phyloP scores from a whole-genome alignment of 2,329 filamentous ascomycete species.

The Aspergillus persii region DNA sequence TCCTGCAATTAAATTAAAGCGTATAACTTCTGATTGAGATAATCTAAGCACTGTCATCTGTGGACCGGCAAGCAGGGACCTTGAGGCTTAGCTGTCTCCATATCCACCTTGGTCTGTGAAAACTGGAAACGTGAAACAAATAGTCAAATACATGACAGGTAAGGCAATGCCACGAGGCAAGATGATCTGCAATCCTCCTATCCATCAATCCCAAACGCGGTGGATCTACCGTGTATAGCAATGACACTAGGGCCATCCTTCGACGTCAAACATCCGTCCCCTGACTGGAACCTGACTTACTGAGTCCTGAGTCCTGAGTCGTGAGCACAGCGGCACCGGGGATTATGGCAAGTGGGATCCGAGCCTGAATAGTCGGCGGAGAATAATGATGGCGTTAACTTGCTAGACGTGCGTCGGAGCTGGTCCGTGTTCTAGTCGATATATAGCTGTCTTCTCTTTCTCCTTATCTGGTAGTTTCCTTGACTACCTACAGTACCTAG shows the following conservation, averaged over 20 bases:
- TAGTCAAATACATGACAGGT: no score
- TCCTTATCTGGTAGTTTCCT: no score
- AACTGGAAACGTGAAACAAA: no score
- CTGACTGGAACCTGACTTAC: background rate
- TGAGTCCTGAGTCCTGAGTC: background rate
- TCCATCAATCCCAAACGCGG: background rate
- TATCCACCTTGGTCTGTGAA: background rate
- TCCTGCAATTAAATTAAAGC: no score
- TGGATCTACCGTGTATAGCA: background rate
- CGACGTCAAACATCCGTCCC: background rate
- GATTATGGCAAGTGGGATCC: background rate
- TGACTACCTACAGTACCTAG: no score
- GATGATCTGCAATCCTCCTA: no score
- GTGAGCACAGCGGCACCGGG: background rate
- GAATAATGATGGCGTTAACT: no score
- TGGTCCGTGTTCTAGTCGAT: background rate
- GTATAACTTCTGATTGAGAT: no score
- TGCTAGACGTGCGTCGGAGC: no score
- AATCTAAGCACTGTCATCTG: background rate
- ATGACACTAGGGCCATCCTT: background rate
- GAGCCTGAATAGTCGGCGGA: no score
- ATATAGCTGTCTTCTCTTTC: background rate
- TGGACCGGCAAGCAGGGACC: background rate
- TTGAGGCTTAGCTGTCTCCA: background rate
- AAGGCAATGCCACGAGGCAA: no score